Conservation (phyloP, 305 asterid genomes). For the Rubia balearica region DNA sequence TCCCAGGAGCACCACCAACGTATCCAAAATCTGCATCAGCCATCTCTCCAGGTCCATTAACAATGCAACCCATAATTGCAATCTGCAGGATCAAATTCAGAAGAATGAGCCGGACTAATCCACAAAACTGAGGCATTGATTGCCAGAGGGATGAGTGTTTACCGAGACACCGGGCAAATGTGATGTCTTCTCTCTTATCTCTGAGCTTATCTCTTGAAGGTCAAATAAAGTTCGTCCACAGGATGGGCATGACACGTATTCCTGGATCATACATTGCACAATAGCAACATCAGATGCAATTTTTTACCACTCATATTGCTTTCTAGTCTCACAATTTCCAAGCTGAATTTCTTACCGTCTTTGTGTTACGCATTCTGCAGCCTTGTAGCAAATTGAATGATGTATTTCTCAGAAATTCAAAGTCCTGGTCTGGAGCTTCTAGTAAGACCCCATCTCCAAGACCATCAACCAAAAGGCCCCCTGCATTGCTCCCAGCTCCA, state of each 20-base stretch:
- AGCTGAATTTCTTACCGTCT: constrained; percentile 55
- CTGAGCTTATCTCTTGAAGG: constrained; percentile 98
- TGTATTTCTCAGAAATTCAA: constrained; percentile 79
- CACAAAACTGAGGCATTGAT: not conserved
- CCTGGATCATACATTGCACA: constrained; percentile 43
- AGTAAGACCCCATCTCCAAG: constrained; percentile 90
- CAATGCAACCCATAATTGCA: constrained; percentile 99
- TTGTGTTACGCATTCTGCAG: constrained; percentile 98
- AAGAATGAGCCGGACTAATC: not conserved
- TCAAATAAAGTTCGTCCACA: constrained; percentile 97
- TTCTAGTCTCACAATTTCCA: not conserved
- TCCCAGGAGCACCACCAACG: constrained; percentile 99
- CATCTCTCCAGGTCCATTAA: constrained; percentile 99
- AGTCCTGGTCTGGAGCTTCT: constrained; percentile 87
- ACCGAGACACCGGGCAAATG: constrained; percentile 99
- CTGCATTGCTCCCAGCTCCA: constrained; percentile 87
- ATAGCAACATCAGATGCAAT: not conserved
- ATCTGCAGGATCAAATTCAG: constrained; percentile 40
- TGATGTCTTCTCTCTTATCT: constrained; percentile 88
- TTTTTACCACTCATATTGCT: not conserved
- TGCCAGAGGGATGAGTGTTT: constrained; percentile 24
- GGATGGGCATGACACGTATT: constrained; percentile 97
- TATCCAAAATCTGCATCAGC: constrained; percentile 99
- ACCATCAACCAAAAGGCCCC: constrained; percentile 92
- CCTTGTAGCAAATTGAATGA: constrained; percentile 97